Conservation (phyloP, 306 rosid species). For the Canavalia ensiformis region DNA sequence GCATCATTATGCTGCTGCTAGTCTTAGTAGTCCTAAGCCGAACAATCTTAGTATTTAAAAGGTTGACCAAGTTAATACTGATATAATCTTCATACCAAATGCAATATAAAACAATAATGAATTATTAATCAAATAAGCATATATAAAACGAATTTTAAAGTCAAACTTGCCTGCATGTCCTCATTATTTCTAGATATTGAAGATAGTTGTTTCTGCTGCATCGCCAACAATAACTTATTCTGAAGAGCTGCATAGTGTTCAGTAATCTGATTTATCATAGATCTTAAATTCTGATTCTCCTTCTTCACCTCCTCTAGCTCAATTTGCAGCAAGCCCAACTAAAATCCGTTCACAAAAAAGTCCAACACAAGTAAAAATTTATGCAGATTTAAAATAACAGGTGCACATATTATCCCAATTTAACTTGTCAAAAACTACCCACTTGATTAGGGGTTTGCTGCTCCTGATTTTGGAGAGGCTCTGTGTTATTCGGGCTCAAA, state of each 20-base stretch:
- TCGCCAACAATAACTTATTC: constrained; percentile 31
- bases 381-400: constrained; percentile 10
- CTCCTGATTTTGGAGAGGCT: constrained; percentile 37
- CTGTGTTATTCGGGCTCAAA: constrained; percentile 44
- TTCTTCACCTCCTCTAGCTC: constrained; percentile 54
- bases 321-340: constrained; percentile 46
- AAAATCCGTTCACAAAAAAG: constrained; percentile 26
- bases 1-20: neutral
- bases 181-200: constrained; percentile 3
- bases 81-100: neutral
- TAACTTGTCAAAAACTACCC: constrained; percentile 20
- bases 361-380: constrained; percentile 15
- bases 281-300: constrained; percentile 54
- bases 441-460: constrained; percentile 38
- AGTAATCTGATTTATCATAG: constrained; percentile 46
- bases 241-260: constrained; percentile 52
- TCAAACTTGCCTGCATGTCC: constrained; percentile 47
- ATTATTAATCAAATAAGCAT: constrained; percentile 22
- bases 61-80: constrained; percentile 13
- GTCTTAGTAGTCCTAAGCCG: neutral
- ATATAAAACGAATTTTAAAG: neutral
- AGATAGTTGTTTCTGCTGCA: constrained; percentile 39
- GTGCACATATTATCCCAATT: neutral
- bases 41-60: neutral
- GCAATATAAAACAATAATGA: constrained; percentile 8